These are phyloP conservation scores for Psidium friedrichsthalianum DNA, from an alignment of 345 rosid genomes.

Conservation along the genomic window DNA sequence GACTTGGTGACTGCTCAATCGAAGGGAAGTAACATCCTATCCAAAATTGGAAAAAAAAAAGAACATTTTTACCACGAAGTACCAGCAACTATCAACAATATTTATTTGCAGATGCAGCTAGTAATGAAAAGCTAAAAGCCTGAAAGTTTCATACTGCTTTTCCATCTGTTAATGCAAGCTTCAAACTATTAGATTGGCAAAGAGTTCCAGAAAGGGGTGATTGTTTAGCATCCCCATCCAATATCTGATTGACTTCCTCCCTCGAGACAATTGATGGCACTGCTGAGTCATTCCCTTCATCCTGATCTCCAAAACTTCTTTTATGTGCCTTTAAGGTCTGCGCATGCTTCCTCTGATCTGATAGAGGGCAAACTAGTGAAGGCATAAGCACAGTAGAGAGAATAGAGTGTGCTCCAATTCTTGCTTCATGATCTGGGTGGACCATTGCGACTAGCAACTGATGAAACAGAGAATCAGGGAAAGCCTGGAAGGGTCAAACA, in stretches of 20 bases:
- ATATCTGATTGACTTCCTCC: conserved; percentile 27
- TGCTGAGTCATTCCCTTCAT: conserved; percentile 25
- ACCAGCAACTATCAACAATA: not conserved
- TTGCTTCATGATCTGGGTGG: conserved; percentile 66
- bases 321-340: conserved; percentile 7
- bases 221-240: conserved; percentile 16
- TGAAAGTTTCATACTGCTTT: conserved; percentile 34
- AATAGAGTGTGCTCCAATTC: conserved; percentile 65
- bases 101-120: not conserved
- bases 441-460: conserved; percentile 78
- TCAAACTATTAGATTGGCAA: conserved; percentile 40
- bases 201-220: conserved; percentile 7
- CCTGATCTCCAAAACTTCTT: conserved; percentile 28
- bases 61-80: not conserved
- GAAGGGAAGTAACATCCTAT: conserved; percentile 46
- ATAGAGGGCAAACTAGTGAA: conserved; percentile 32
- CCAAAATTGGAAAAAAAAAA: not conserved
- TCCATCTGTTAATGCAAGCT: conserved; percentile 34
- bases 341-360: conserved; percentile 17
- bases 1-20: conserved; percentile 89
- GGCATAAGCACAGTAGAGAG: conserved; percentile 71
- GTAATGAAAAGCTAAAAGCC: not conserved
- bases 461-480: conserved; percentile 88
- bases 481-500: conserved; percentile 45
- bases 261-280: conserved; percentile 17